These are phyloP conservation scores for Pelargonium nanum DNA, from an alignment of 345 rosid genomes.

Conservation along the genomic window DNA sequence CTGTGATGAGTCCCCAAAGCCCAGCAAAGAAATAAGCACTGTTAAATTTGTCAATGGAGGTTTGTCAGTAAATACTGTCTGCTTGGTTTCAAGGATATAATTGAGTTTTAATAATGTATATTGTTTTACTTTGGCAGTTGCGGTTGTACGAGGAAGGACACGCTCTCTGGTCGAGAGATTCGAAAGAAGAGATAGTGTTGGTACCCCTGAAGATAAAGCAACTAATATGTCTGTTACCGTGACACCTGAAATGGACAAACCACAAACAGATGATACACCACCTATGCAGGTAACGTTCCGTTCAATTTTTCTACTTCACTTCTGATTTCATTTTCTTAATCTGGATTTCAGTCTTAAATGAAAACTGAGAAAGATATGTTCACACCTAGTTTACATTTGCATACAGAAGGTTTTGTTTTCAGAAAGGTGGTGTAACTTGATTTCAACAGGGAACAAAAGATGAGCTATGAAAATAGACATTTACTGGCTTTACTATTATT, in stretches of 20 bases:
- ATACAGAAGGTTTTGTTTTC: background rate
- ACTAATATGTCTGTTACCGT: conserved; percentile 3
- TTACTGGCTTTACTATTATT: background rate
- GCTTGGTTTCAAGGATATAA: background rate
- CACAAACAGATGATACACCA: background rate
- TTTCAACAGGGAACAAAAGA: background rate
- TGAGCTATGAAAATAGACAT: background rate
- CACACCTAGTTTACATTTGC: too few species aligned
- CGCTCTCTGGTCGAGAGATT: conserved; percentile 88
- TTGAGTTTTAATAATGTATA: background rate
- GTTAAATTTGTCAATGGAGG: conserved; percentile 92
- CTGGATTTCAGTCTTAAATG: background rate
- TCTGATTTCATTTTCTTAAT: background rate
- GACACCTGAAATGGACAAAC: conserved; percentile 5
- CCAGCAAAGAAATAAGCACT: conserved; percentile 30
- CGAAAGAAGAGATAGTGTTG: conserved; percentile 23
- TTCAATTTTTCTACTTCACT: background rate
- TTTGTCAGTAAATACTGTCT: conserved; percentile 24
- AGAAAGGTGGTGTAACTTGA: background rate
- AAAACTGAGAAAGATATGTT: background rate
- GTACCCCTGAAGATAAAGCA: conserved; percentile 4
- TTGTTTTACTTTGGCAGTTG: conserved; percentile 48
- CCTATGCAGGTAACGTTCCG: background rate
- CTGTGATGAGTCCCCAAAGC: conserved; percentile 24
- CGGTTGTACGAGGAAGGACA: conserved; percentile 78